Percentiles rank a stretch among this genome's conserved stretches.
Evolutionary conservation across 108 stramenopile species (phyloP).

Genomic region (Epithemia pelagica): DNA sequence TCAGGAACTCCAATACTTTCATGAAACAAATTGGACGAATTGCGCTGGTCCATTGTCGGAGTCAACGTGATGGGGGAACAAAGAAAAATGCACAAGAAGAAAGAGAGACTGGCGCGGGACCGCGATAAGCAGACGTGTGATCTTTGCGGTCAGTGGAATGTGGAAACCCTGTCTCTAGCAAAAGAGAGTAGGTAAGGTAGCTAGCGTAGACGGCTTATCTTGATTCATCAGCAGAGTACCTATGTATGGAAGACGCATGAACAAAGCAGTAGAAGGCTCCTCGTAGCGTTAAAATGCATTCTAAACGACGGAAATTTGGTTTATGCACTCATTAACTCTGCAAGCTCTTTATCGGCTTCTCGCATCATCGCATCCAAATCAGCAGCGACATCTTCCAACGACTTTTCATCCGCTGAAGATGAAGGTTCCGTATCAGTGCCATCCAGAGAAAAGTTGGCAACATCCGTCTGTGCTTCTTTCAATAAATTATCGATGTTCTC

Average conservation of each 20-base stretch:
- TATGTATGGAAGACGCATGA: too few species aligned
- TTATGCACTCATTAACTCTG: slow-evolving; percentile 52
- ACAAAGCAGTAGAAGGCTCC: too few species aligned
- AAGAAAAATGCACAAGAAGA: background rate
- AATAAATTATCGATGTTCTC: slow-evolving; percentile 57
- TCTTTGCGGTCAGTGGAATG: too few species aligned
- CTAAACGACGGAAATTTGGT: too few species aligned
- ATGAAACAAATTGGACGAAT: background rate
- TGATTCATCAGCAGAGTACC: too few species aligned
- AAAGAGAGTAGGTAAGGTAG: too few species aligned
- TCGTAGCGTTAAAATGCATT: too few species aligned
- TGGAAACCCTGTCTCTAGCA: too few species aligned
- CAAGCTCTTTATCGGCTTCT: slow-evolving; percentile 77
- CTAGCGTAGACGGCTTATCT: too few species aligned
- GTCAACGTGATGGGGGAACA: background rate
- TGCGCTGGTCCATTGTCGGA: background rate
- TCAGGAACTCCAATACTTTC: slow-evolving; percentile 15
- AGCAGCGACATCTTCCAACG: slow-evolving; percentile 47
- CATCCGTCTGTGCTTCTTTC: slow-evolving; percentile 60
- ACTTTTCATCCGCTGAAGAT: slow-evolving; percentile 18
- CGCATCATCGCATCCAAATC: slow-evolving; percentile 81
- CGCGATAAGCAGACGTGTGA: too few species aligned
- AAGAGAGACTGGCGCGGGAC: too few species aligned
- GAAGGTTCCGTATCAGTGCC: slow-evolving; percentile 23
- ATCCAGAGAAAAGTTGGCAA: slow-evolving; percentile 37